A percentile compares a stretch with the other conserved stretches of the same genome.
Conservation (phyloP, 805 yeast genomes). For the Wickerhamia fluorescens region DNA sequence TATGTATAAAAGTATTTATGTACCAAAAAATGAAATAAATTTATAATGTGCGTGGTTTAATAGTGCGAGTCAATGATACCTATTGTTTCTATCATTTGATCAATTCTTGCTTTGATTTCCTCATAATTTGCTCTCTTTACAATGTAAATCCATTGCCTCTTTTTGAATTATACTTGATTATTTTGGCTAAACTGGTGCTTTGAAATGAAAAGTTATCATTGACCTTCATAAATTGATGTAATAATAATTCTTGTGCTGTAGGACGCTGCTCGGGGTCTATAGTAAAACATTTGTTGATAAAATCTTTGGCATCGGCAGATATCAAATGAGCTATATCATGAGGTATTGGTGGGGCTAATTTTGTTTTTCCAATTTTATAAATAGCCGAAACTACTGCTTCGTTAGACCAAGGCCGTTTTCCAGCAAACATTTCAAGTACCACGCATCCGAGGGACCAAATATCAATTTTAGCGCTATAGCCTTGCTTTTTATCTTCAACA, state of each 20-base stretch:
- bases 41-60: too few relatives aligned
- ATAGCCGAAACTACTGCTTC: slow-evolving; percentile 93
- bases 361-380: slow-evolving; percentile 77
- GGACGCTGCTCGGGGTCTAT: slow-evolving; percentile 80
- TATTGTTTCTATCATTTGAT: too few relatives aligned
- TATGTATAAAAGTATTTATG: too few relatives aligned
- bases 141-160: slow-evolving; percentile 2
- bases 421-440: slow-evolving; percentile 95
- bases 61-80: too few relatives aligned
- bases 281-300: slow-evolving; percentile 67
- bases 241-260: slow-evolving; percentile 62
- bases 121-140: neutral
- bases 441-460: slow-evolving; percentile 99
- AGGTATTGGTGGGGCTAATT: slow-evolving; percentile 92
- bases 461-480: slow-evolving; percentile 96
- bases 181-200: slow-evolving; percentile 47
- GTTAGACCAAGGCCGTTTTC: slow-evolving; percentile 95
- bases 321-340: slow-evolving; percentile 70
- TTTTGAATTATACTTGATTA: slow-evolving; percentile 39
- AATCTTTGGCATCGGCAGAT: slow-evolving; percentile 57
- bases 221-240: slow-evolving; percentile 44
- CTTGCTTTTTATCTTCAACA: slow-evolving; percentile 66
- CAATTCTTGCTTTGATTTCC: too few relatives aligned
- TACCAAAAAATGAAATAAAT: too few relatives aligned
- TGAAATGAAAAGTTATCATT: slow-evolving; percentile 41